Conservation (phyloP, 2,329 filamentous ascomycete genomes). For the Colletotrichum chlorophyti region DNA sequence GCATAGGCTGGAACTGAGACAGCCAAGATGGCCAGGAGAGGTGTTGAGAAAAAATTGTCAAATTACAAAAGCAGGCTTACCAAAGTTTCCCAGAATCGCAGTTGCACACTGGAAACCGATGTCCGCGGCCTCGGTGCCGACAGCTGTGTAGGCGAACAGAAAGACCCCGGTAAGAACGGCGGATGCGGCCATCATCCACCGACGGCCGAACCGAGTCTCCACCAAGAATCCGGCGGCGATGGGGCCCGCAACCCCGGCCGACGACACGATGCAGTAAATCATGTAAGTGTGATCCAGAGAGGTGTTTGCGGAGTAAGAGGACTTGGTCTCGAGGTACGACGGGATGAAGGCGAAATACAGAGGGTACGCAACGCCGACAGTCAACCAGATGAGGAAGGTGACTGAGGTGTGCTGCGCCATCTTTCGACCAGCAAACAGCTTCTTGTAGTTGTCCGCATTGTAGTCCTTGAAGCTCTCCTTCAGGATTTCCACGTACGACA, state of each 20-base stretch:
- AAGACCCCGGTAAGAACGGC: constrained; percentile 52
- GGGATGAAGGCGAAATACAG: constrained; percentile 55
- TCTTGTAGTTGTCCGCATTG: constrained; percentile 36
- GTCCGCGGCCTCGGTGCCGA: constrained; percentile 44
- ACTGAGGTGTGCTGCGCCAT: constrained; percentile 43
- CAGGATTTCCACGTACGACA: constrained; percentile 35
- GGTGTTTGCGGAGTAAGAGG: constrained; percentile 33
- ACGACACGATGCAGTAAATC: constrained; percentile 45
- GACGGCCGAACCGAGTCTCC: constrained; percentile 47
- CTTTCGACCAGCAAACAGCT: constrained; percentile 39
- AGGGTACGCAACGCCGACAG: constrained; percentile 53
- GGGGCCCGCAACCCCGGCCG: constrained; percentile 46
- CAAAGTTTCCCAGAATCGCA: constrained; percentile 51
- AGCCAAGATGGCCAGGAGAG: no score
- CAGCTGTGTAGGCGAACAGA: constrained; percentile 52
- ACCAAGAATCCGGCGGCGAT: constrained; percentile 48
- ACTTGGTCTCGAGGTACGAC: constrained; percentile 49
- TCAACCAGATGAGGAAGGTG: constrained; percentile 50
- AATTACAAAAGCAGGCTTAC: constrained; percentile 35
- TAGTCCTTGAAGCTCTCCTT: constrained; percentile 27
- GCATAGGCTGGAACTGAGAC: no score
- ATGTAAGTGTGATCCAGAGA: constrained; percentile 41
- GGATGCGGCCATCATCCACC: constrained; percentile 52
- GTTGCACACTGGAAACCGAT: constrained; percentile 50
- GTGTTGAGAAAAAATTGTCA: no score